These are phyloP conservation scores for Leccinum fibrillosum DNA, from an alignment of 768 basidiomycete genomes.

Conservation along the genomic window DNA sequence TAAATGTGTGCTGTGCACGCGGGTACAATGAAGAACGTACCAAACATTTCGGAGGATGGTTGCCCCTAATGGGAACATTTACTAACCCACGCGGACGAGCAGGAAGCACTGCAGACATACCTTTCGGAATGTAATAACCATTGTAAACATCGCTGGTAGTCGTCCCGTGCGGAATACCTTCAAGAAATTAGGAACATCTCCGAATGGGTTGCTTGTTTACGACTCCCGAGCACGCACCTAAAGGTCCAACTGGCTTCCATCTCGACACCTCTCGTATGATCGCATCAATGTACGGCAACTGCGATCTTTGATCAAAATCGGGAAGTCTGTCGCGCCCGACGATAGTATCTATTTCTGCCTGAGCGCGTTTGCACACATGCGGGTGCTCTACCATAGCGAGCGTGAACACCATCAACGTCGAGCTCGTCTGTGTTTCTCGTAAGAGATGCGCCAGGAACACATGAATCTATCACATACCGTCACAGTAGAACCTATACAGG, in stretches of 20 bases:
- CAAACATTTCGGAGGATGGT: background rate
- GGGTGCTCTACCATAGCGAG: background rate
- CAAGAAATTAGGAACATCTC: background rate
- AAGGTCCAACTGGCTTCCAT: background rate
- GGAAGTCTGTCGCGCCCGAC: background rate
- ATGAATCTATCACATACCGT: background rate
- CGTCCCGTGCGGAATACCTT: conserved; percentile 20
- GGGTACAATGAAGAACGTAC: background rate
- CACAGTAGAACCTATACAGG: background rate
- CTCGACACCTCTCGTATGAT: background rate
- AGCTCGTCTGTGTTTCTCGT: background rate
- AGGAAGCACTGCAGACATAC: conserved; percentile 11
- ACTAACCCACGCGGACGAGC: background rate
- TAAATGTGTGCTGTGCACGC: rapidly evolving
- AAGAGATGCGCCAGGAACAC: background rate
- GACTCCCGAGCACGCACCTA: background rate
- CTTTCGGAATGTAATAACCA: conserved; percentile 50
- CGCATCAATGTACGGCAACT: background rate
- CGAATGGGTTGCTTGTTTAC: background rate
- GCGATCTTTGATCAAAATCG: background rate
- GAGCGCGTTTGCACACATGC: background rate
- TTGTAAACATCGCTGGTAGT: conserved; percentile 39
- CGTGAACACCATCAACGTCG: background rate
- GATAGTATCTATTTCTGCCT: conserved; percentile 1
- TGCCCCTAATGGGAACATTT: background rate